Percentiles rank a stretch among this genome's conserved stretches.
Conservation (phyloP, 345 rosid genomes). For the Citrus trifoliata region DNA sequence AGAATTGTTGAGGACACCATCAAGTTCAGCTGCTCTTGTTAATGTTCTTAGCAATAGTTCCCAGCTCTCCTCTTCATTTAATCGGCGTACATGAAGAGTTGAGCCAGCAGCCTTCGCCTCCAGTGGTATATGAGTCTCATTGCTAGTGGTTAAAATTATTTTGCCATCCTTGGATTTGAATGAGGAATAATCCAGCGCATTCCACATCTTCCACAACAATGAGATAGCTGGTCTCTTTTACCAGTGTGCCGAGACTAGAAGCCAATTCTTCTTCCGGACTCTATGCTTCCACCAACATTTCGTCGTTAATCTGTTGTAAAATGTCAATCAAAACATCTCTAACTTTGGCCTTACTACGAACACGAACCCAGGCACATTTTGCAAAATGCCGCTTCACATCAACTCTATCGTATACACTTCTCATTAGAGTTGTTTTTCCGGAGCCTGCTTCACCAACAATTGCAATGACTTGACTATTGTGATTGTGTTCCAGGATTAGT, state of each 20-base stretch:
- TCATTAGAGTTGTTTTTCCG: constrained; percentile 30
- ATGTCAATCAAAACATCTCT: constrained; percentile 19
- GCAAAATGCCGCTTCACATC: constrained; percentile 1
- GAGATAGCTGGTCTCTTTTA: constrained; percentile 17
- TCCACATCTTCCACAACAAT: constrained; percentile 4
- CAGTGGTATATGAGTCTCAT: too few species aligned
- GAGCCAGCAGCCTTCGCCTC: not conserved
- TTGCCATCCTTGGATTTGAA: not conserved
- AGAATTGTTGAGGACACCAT: too few species aligned
- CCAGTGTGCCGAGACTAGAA: not conserved
- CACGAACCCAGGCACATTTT: constrained; percentile 17
- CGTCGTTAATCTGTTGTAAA: constrained; percentile 6
- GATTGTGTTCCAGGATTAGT: not conserved
- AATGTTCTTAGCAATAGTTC: not conserved
- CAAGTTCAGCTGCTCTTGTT: fast-evolving
- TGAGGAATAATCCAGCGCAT: not conserved
- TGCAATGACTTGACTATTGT: not conserved
- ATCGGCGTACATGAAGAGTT: not conserved
- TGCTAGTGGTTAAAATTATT: not conserved
- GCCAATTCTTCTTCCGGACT: not conserved
- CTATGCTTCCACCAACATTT: constrained; percentile 2
- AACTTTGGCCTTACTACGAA: constrained; percentile 5
- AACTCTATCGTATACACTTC: constrained; percentile 9
- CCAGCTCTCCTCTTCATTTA: not conserved
- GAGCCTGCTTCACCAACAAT: constrained; percentile 30